Evolutionary conservation across 257 asterid genomes (phyloP).

Genomic region (Asclepias syriaca): DNA sequence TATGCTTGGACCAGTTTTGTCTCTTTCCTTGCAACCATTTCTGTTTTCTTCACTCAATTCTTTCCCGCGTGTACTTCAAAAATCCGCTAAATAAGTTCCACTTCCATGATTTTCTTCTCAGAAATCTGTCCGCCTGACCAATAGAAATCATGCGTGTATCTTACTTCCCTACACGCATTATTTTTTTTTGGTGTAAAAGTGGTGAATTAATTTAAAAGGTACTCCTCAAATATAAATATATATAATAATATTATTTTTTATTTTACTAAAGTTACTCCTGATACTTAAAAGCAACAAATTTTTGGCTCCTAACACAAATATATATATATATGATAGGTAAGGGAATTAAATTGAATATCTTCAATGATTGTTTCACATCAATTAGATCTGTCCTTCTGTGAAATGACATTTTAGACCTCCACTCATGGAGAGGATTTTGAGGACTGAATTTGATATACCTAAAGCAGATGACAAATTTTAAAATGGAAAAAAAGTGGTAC

Average conservation of each 20-base stretch:
- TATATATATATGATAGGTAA: no score
- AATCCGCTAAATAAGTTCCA: no score
- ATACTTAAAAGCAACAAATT: background rate
- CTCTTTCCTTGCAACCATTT: conserved; percentile 19
- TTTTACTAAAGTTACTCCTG: background rate
- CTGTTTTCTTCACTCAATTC: conserved; percentile 20
- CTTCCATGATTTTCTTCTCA: no score
- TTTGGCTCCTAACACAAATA: background rate
- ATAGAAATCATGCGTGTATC: conserved; percentile 1
- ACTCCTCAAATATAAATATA: no score
- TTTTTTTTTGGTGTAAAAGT: no score
- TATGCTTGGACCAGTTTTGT: conserved; percentile 30
- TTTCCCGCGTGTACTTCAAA: accelerated
- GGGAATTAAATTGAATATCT: background rate
- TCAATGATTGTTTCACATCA: conserved; percentile 10
- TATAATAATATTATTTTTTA: no score
- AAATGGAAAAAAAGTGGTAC: no score
- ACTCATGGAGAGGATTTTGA: background rate
- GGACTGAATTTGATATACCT: conserved; percentile 9
- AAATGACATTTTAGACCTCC: conserved; percentile 22
- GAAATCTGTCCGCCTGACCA: background rate
- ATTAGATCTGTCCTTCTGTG: no score
- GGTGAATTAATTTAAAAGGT: conserved; percentile 5
- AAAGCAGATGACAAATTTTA: no score
- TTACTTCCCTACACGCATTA: background rate